Evolutionary conservation across 2,329 filamentous ascomycete genomes (phyloP), one percentile per base, ranked within the genome.

Genomic region (Fusarium tuaranense): DNA sequence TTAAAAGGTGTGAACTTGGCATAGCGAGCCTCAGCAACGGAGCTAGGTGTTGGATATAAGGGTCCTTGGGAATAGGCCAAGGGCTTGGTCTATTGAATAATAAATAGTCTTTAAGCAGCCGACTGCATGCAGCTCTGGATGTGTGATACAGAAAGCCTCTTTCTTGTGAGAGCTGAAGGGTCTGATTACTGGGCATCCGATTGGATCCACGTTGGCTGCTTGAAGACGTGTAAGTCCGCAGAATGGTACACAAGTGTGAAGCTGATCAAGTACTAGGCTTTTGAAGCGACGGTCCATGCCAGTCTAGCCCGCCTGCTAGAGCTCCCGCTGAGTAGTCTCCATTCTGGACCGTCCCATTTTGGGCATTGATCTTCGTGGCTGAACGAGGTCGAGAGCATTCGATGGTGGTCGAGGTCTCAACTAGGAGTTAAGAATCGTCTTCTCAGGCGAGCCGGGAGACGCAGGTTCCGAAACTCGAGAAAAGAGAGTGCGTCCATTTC

Each of bases 21-120:
- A 72, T 72, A 72, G 69, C 70, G 69, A 66, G 61, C 71, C 64
- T 62, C 58, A 72, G 70, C 60, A 72, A 53, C 16, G 70, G 65
- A 69, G 70, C 70, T 72, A 46, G 69, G 70, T 60, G 66, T 72
- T 59, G 71, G 70, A 69, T 30, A 39, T n/a, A 69, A 61, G 38
- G 65, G 41, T 44, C 51, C 55, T 62, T 62, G 62, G 55, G 58
- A 71, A 61, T 30, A 44, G 16, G 12, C 25, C 36, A 10, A 60
- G 36, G 60, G 59, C 69, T 22, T 41, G 46, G 44, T 62, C 41
- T 72, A 65, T 63, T 65, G 65, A 66, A 72, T 72, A 71, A 72
- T 72, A 71, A 27, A 71, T 57, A 16, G 41, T 39, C 25, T 57
- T 44, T 48, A 13, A 65, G 58, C 18, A 71, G 59, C 44, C 18